Percentiles rank a stretch among this genome's conserved stretches.
phyloP scores from a whole-genome alignment of 73 alveolate genomes.

The Blepharisma stoltei region DNA sequence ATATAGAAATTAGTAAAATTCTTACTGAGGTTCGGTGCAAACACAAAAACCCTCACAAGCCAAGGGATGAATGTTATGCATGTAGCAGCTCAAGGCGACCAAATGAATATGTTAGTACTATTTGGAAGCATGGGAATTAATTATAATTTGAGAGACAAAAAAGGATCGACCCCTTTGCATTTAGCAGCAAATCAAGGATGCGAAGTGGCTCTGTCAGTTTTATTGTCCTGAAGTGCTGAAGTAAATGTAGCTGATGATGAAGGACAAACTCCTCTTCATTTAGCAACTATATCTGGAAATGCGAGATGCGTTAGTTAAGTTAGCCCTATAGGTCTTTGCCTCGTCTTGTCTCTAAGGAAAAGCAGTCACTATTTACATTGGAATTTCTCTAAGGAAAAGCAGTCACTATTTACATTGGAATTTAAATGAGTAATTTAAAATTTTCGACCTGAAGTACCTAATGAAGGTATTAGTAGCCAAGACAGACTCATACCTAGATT shows the following conservation, averaged over 20 bases:
- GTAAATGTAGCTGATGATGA: constrained; percentile 69
- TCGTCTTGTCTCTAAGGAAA: too few species aligned
- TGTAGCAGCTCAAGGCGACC: constrained; percentile 88
- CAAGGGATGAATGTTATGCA: constrained; percentile 78
- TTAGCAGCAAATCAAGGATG: constrained; percentile 84
- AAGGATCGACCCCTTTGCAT: constrained; percentile 74
- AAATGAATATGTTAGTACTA: constrained; percentile 1
- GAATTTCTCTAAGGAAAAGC: too few species aligned
- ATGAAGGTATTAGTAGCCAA: too few species aligned
- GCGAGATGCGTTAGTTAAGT: constrained; percentile 65
- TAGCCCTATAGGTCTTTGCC: too few species aligned
- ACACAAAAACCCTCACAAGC: constrained; percentile 54
- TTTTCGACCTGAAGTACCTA: too few species aligned
- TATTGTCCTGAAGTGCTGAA: constrained; percentile 72
- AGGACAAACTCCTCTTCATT: constrained; percentile 77
- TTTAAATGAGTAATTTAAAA: too few species aligned
- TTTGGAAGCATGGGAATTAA: not conserved
- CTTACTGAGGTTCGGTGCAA: constrained; percentile 68
- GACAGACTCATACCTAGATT: too few species aligned
- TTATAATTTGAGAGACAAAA: constrained; percentile 34
- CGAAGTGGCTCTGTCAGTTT: constrained; percentile 72
- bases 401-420: too few species aligned
- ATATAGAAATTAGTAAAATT: constrained; percentile 43
- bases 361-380: too few species aligned
- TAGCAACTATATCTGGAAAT: constrained; percentile 63